These are phyloP conservation scores for Termitomyces sp. DNA, from an alignment of 768 basidiomycete species.

Conservation along the genomic window DNA sequence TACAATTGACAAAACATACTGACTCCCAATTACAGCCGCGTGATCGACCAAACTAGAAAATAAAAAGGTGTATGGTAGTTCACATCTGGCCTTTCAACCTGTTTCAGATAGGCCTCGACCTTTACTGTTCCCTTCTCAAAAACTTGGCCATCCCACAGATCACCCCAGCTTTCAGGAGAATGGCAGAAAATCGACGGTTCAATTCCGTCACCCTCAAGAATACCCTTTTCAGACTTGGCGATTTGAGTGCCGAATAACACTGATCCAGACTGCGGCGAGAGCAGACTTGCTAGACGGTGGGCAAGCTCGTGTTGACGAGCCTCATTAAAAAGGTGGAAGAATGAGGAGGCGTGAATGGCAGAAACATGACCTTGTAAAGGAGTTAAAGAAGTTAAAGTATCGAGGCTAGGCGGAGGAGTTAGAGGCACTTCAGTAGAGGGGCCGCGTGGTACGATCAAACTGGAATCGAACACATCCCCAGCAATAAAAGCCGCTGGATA, in stretches of 20 bases:
- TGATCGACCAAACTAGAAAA: slow-evolving; percentile 19
- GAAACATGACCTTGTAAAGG: slow-evolving; percentile 40
- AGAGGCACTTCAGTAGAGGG: slow-evolving; percentile 16
- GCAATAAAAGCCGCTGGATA: slow-evolving; percentile 45
- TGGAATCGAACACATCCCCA: slow-evolving; percentile 41
- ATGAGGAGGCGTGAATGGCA: slow-evolving; percentile 40
- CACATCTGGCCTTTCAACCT: slow-evolving; percentile 8
- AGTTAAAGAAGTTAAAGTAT: slow-evolving; percentile 32
- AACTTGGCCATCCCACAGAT: slow-evolving; percentile 28
- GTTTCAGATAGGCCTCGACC: slow-evolving; percentile 19
- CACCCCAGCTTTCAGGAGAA: slow-evolving; percentile 28
- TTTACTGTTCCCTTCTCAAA: slow-evolving; percentile 27
- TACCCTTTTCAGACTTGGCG: slow-evolving; percentile 26
- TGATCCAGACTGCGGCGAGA: slow-evolving; percentile 38
- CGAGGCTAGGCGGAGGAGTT: slow-evolving; percentile 19
- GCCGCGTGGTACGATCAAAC: slow-evolving; percentile 24
- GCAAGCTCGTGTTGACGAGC: slow-evolving; percentile 35
- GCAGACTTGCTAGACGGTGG: slow-evolving; percentile 31
- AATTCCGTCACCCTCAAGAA: background rate
- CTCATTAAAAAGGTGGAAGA: slow-evolving; percentile 50
- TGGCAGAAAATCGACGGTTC: slow-evolving; percentile 25
- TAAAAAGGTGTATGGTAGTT: background rate
- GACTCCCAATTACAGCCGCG: slow-evolving; percentile 9
- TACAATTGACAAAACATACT: background rate
- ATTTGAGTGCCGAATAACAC: slow-evolving; percentile 39